These are phyloP conservation scores for Fragosphaeria purpurea DNA, from an alignment of 2,329 filamentous ascomycete species.

Conservation along the genomic window DNA sequence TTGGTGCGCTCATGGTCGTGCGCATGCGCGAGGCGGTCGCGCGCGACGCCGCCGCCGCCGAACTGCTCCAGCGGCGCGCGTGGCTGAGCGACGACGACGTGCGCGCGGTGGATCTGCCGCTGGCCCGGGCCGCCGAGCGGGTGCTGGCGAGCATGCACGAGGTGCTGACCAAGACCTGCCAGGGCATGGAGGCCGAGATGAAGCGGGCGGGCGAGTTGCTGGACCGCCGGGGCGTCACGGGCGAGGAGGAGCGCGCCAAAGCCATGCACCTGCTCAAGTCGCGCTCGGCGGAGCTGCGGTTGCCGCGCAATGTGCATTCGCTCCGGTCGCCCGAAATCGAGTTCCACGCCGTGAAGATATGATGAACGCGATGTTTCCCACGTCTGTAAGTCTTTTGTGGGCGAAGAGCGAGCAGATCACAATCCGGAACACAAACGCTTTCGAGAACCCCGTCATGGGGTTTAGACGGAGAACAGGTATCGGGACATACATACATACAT, in stretches of 20 bases:
- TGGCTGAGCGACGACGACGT: constrained; percentile 76
- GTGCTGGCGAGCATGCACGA: constrained; percentile 89
- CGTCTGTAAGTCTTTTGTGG: no score
- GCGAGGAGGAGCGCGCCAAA: constrained; percentile 38
- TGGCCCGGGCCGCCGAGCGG: constrained; percentile 75
- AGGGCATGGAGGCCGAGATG: constrained; percentile 47
- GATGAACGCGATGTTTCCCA: constrained; percentile 6
- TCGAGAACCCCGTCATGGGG: no score
- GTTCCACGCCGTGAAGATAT: constrained; percentile 49
- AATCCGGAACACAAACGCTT: no score
- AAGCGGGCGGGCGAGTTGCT: constrained; percentile 28
- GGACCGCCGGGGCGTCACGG: constrained; percentile 6
- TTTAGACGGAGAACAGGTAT: no score
- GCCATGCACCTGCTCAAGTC: constrained; percentile 59
- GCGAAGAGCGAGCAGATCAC: no score
- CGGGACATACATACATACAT: neutral
- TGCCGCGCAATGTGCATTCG: constrained; percentile 64
- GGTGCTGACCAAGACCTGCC: constrained; percentile 60
- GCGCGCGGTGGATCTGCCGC: constrained; percentile 58
- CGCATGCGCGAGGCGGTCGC: constrained; percentile 75
- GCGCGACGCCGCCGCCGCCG: constrained; percentile 32
- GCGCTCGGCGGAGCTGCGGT: constrained; percentile 78
- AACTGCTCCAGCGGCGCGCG: constrained; percentile 33
- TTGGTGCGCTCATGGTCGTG: constrained; percentile 80
- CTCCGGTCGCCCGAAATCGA: constrained; percentile 55